Percentiles rank a stretch among this genome's conserved stretches.
Conservation (phyloP, 2,329 filamentous ascomycete genomes). For the Colletotrichum scovillei region DNA sequence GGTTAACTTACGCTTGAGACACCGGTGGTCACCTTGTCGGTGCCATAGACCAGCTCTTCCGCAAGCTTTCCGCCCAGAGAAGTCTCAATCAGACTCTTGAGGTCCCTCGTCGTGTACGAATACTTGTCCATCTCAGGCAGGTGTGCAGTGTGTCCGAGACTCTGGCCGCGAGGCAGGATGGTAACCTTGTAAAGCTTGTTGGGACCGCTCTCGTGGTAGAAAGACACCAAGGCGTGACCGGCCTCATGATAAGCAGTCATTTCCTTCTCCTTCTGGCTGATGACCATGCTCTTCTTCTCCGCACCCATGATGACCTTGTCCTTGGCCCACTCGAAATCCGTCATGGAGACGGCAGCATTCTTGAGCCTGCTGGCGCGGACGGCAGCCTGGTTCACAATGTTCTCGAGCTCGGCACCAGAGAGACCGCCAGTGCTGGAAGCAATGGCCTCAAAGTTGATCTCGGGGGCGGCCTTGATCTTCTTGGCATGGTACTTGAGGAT, state of each 20-base stretch:
- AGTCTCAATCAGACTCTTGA: conserved; percentile 82
- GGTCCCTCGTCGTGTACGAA: conserved; percentile 86
- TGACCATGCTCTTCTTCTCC: conserved; percentile 88
- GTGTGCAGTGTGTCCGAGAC: conserved; percentile 87
- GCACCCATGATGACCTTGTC: conserved; percentile 98
- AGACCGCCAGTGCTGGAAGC: conserved; percentile 91
- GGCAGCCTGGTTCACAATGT: conserved; percentile 95
- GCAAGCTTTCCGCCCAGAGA: conserved; percentile 88
- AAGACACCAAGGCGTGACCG: conserved; percentile 89
- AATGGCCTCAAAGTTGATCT: conserved; percentile 86
- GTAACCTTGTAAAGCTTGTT: conserved; percentile 95
- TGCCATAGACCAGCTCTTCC: conserved; percentile 90
- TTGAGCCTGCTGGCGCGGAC: conserved; percentile 93
- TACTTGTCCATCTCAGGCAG: conserved; percentile 94
- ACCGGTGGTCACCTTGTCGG: conserved; percentile 91
- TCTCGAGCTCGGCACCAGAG: conserved; percentile 95
- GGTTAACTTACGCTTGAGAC: conserved; percentile 76
- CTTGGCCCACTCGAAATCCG: conserved; percentile 96
- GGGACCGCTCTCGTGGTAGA: conserved; percentile 79
- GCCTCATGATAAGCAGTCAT: conserved; percentile 98
- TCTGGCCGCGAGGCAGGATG: conserved; percentile 89
- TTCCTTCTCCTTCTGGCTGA: conserved; percentile 92
- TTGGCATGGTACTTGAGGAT: conserved; percentile 95
- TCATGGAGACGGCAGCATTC: conserved; percentile 77
- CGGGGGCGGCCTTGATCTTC: conserved; percentile 83